Base-by-base conservation (phyloP, 192 early-diverging fungal genomes). In the Lobulomyces angularis region DNA sequence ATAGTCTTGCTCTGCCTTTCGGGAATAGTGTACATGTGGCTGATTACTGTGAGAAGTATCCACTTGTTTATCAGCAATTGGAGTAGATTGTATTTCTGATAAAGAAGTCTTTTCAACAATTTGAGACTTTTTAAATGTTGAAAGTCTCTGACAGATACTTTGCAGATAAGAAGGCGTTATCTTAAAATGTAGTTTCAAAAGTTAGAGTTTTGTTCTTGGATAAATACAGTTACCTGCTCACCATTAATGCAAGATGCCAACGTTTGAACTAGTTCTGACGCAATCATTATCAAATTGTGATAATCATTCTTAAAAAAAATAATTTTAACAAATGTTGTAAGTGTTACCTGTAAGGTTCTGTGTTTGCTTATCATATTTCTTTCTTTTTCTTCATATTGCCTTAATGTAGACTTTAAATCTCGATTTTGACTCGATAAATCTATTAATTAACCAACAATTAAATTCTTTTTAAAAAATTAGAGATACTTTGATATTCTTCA, bases 261-360 rank as follows among this genome's bases (percentile, higher is more conserved):
- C 11, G 63, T 62, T 34, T 62, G 59, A 0, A 74, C 67, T 30
- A 74, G 56, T 38, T 74, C 71, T 3, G 57, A 53, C 2, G 71
- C 60, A n/a, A 74, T 62, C 30, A 64, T 52, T 8, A 74, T 56
- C 16, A 74, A 34, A 45, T 67, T 68, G 35, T 74, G 71, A 41
- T 74, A 70, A 37, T 68, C 67, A 12, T 25, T 37, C 43, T 67
- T 42, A 20, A 27, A 3, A 32, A 32, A 32, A 12, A 12, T 32
- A 12, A 16, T 16, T 28, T 9, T 5, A 20, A 19, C 31, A 24
- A 9, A 6, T 33, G 17, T 32, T 30, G 27, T 8, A 29, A 14
- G 12, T 46, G n/a, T 8, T 27, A 8, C 50, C 16, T 55, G 7
- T 11, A 39, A 11, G 12, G 38, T 12, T 12, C 38, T 12, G 12